Conservation (phyloP, 163 green algal species). For the Volvox carteri region DNA sequence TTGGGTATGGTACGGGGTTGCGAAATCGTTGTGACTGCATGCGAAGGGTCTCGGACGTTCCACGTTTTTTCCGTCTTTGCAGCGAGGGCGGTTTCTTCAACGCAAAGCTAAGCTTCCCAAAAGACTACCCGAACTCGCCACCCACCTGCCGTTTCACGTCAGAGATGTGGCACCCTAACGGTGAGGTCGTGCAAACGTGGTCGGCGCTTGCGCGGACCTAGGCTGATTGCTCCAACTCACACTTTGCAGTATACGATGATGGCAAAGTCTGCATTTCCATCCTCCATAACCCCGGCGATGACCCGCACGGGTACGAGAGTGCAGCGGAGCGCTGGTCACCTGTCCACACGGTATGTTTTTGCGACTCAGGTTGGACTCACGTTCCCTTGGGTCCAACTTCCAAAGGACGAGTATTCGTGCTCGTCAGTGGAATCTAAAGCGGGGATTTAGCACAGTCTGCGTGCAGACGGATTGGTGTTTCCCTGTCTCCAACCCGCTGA, state of each 20-base stretch:
- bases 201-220: not conserved
- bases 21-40: slow-evolving; percentile 5
- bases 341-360: slow-evolving; percentile 92
- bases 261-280: slow-evolving; percentile 99
- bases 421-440: too few relatives aligned
- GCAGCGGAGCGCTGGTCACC: slow-evolving; percentile 97
- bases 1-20: not conserved
- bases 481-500: too few relatives aligned
- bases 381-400: too few relatives aligned
- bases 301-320: slow-evolving; percentile 97
- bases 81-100: slow-evolving; percentile 99
- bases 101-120: slow-evolving; percentile 94
- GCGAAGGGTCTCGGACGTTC: not conserved
- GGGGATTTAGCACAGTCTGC: too few relatives aligned
- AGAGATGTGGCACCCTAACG: slow-evolving; percentile 99
- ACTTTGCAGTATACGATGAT: slow-evolving; percentile 94
- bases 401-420: too few relatives aligned
- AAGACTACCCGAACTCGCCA: slow-evolving; percentile 98
- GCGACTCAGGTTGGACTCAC: too few relatives aligned
- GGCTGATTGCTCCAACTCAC: not conserved
- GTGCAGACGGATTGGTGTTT: too few relatives aligned
- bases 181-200: slow-evolving; percentile 69
- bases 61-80: slow-evolving; percentile 5
- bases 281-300: slow-evolving; percentile 96
- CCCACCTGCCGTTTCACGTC: slow-evolving; percentile 96